These are phyloP conservation scores for Limtongozyma cylindracea DNA, from an alignment of 805 yeast genomes.

Conservation along the genomic window DNA sequence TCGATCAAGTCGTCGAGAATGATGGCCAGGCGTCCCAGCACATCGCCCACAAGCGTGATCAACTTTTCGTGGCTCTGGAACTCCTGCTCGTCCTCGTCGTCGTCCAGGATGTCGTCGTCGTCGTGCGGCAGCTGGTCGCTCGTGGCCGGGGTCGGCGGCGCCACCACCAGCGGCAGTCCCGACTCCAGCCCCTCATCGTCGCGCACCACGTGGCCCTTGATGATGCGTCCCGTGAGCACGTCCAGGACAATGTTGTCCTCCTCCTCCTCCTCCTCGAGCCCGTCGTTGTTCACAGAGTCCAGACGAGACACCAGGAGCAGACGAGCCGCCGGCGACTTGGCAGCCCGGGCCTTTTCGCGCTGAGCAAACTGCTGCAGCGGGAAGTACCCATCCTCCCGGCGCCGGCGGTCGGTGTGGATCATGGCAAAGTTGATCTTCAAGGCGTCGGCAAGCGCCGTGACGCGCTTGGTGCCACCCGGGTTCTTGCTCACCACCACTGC, in stretches of 20 bases:
- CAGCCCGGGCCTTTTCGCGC: conserved; percentile 18
- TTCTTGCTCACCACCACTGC: conserved; percentile 97
- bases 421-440: conserved; percentile 91
- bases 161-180: conserved; percentile 1
- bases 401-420: conserved; percentile 95
- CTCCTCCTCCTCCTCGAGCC: conserved; percentile 25
- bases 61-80: conserved; percentile 49
- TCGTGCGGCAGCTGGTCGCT: conserved; percentile 57
- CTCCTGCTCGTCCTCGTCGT: conserved; percentile 62
- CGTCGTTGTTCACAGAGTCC: conserved; percentile 10
- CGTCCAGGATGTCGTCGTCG: conserved; percentile 48
- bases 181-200: conserved; percentile 27
- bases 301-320: no score
- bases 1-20: conserved; percentile 95
- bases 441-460: conserved; percentile 92
- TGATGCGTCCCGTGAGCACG: conserved; percentile 87
- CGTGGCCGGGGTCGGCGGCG: conserved; percentile 3
- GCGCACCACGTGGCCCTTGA: conserved; percentile 91
- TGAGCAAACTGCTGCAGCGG: conserved; percentile 12
- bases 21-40: conserved; percentile 73
- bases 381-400: conserved; percentile 69
- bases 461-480: conserved; percentile 97
- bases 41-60: conserved; percentile 93
- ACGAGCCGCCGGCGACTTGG: no score
- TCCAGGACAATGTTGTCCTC: conserved; percentile 50